phyloP scores from a whole-genome alignment of 1,139 yeast genomes.

The Saccharomyces hybrid region DNA sequence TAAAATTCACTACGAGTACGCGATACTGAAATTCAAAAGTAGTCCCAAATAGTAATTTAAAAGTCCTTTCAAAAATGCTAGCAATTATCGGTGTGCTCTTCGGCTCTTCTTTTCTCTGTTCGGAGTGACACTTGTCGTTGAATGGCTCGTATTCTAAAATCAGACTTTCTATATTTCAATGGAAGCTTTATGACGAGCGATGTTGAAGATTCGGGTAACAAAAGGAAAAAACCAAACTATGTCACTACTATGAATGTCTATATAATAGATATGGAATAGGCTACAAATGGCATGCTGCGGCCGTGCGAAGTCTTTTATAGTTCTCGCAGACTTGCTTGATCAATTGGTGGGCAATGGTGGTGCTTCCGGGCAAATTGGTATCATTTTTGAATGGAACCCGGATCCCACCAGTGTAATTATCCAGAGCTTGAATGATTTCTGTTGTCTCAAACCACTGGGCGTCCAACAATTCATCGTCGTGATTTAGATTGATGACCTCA shows the following conservation, averaged over 20 bases:
- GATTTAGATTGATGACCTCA: constrained; percentile 60
- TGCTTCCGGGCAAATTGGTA: constrained; percentile 40
- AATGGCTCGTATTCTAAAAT: neutral
- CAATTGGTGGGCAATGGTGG: constrained; percentile 43
- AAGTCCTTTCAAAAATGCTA: neutral
- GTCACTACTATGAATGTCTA: neutral
- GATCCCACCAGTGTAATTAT: constrained; percentile 27
- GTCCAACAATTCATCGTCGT: constrained; percentile 77
- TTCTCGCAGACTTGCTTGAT: constrained; percentile 28
- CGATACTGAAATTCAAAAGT: neutral
- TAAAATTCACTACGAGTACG: neutral
- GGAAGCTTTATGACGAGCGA: neutral
- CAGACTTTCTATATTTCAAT: neutral
- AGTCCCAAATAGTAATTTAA: neutral
- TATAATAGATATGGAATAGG: neutral
- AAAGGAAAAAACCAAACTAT: neutral
- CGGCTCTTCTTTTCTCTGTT: neutral
- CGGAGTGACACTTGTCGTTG: neutral
- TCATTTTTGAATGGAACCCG: constrained; percentile 25
- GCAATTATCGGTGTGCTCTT: neutral
- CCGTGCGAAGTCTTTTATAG: constrained; percentile 8
- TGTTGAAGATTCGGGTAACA: neutral
- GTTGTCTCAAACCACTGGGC: constrained; percentile 73
- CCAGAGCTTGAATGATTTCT: constrained; percentile 40
- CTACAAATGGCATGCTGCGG: neutral